Base-by-base conservation (phyloP, 192 early-diverging fungal species). In the Gigaspora rosea region DNA sequence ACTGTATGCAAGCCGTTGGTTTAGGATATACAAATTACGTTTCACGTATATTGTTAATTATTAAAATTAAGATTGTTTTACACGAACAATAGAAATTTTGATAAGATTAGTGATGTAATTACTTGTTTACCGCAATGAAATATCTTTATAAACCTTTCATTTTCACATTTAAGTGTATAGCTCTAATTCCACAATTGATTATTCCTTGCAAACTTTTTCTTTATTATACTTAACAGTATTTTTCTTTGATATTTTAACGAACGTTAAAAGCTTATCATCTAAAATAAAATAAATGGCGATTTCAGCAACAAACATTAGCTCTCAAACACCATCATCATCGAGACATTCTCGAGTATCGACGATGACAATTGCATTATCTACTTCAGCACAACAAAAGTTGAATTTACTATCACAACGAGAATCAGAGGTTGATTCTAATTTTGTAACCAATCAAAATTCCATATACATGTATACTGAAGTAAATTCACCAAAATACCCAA, bases 141-240 rank as follows among this genome's bases (percentile, higher is more conserved):
- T 41, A 3, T 41, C 41, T 7, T 41, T 41, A 33, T 62, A 35
- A 32, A 32, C 5, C 33, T 62, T 35, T 57, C 27, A 12, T 62
- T 13, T 62, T 62, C 54, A 57, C 33, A 13, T 15, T 35, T 62
- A 62, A 62, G 33, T 41, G 22, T 11, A 15, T 58, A 58, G 57
- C 61, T 62, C 61, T 62, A 62, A 62, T 62, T 22, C 61, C 61
- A 32, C 61, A 62, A 62, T 32, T 62, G 61, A 58, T 58, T 18
- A 62, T 62, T 32, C 61, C 33, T 62, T n/a, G 18, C 13, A 59
- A 59, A 22, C n/a, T 59, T 59, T 59, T 59, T n/a, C 4, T 18
- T 2, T 32, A 59, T 27, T 33, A 33, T 33, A 27, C 12, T 3
- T 32, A 62, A 8, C 10, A 32, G 12, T 62, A 32, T 33, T 62